A percentile compares a stretch with the other conserved stretches of the same genome.
These are phyloP conservation scores for Pinus tabuliformis DNA, from an alignment of 75 land plant species.

Conservation along the genomic window DNA sequence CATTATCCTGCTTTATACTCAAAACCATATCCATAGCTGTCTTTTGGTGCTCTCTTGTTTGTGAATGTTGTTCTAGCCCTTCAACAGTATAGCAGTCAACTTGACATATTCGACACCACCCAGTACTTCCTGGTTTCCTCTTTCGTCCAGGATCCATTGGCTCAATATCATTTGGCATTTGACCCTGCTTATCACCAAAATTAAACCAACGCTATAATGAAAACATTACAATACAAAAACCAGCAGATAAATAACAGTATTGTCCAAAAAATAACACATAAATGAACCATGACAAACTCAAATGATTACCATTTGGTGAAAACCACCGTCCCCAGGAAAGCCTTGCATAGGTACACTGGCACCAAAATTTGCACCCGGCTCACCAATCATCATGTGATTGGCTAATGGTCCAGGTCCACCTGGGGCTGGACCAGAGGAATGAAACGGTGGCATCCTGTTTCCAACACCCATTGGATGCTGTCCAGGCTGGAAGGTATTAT, in stretches of 20 bases:
- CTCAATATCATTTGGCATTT: conserved; percentile 36
- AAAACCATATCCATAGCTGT: conserved; percentile 75
- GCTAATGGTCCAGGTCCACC: conserved; percentile 19
- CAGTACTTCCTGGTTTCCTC: conserved; percentile 53
- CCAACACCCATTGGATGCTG: conserved; percentile 29
- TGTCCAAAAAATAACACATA: neutral
- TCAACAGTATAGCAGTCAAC: conserved; percentile 82
- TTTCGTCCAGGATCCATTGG: conserved; percentile 47
- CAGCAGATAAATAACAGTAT: neutral
- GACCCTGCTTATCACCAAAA: neutral
- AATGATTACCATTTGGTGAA: conserved; percentile 27
- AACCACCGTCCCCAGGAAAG: conserved; percentile 28
- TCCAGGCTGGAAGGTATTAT: conserved; percentile 17
- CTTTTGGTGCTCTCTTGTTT: conserved; percentile 73
- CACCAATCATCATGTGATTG: conserved; percentile 28
- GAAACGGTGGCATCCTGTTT: conserved; percentile 8
- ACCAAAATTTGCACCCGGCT: conserved; percentile 31
- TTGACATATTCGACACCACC: conserved; percentile 85
- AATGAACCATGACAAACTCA: neutral
- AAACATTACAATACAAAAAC: conserved; percentile 1
- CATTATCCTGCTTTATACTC: conserved; percentile 51
- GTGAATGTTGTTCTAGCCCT: conserved; percentile 69
- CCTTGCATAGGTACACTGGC: conserved; percentile 24
- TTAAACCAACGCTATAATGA: neutral
- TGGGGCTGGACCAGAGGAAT: conserved; percentile 17